Evolutionary conservation across 164 flowering plant genomes (phyloP).

Genomic region (Berberis vulgaris): DNA sequence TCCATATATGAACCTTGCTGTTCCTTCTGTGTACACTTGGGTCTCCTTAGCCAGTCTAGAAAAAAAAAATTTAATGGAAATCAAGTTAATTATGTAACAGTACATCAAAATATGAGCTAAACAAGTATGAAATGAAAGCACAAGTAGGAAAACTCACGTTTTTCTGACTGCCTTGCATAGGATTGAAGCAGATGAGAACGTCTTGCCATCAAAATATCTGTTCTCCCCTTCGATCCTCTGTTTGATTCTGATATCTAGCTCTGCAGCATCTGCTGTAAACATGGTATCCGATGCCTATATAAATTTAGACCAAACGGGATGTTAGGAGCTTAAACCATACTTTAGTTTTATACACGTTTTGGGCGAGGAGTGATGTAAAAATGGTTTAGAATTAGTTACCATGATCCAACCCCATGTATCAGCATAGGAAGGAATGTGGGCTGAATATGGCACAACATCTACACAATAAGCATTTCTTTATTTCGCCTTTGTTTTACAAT

Average conservation of each 20-base stretch:
- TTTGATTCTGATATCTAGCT: slow-evolving; percentile 59
- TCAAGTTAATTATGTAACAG: background rate
- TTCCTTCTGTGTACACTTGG: slow-evolving; percentile 78
- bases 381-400: slow-evolving; percentile 28
- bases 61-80: background rate
- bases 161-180: slow-evolving; percentile 76
- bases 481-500: background rate
- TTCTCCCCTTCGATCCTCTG: slow-evolving; percentile 70
- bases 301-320: background rate
- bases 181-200: slow-evolving; percentile 62
- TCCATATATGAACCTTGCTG: slow-evolving; percentile 84
- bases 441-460: slow-evolving; percentile 93
- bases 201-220: slow-evolving; percentile 66
- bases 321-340: background rate
- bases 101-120: background rate
- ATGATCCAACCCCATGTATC: slow-evolving; percentile 99
- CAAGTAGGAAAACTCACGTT: slow-evolving; percentile 36
- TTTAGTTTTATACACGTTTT: background rate
- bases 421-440: slow-evolving; percentile 93
- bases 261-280: slow-evolving; percentile 46
- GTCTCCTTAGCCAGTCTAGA: slow-evolving; percentile 72
- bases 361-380: background rate
- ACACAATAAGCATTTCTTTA: slow-evolving; percentile 16
- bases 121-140: background rate
- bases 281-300: slow-evolving; percentile 81